These are phyloP conservation scores for Marchantia polymorpha DNA, from an alignment of 225 moss, liverwort and hornwort genomes.

Conservation along the genomic window DNA sequence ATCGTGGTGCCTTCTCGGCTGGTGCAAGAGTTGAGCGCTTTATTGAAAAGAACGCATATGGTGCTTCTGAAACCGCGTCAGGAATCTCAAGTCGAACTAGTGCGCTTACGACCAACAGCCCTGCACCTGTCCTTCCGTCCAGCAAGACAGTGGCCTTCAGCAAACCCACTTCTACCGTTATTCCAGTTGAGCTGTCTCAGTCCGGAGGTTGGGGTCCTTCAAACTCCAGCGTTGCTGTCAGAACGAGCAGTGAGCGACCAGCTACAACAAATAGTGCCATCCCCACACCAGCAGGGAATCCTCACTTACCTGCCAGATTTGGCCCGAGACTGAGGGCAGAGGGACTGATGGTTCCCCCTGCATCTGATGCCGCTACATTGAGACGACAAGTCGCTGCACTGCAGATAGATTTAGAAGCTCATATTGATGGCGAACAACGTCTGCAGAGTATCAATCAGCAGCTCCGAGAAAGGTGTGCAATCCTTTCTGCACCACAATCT, in stretches of 20 bases:
- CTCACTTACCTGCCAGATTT: conserved; percentile 47
- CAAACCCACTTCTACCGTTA: conserved; percentile 62
- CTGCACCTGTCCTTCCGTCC: conserved; percentile 23
- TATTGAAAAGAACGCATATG: conserved; percentile 28
- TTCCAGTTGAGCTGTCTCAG: conserved; percentile 47
- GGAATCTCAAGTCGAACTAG: conserved; percentile 69
- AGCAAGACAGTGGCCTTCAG: conserved; percentile 83
- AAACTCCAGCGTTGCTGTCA: conserved; percentile 27
- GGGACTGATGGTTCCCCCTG: conserved; percentile 91
- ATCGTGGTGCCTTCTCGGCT: conserved; percentile 31
- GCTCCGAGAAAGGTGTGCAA: conserved; percentile 74
- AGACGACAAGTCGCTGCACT: conserved; percentile 91
- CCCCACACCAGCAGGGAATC: conserved; percentile 47
- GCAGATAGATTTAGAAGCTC: conserved; percentile 91
- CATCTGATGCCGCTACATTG: conserved; percentile 91
- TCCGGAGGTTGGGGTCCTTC: conserved; percentile 25
- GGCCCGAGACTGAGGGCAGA: conserved; percentile 86
- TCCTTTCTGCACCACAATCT: conserved; percentile 4
- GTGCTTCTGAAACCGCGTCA: conserved; percentile 56
- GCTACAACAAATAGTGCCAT: conserved; percentile 29
- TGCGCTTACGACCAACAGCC: conserved; percentile 40
- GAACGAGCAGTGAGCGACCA: conserved; percentile 44
- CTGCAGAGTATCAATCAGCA: conserved; percentile 87
- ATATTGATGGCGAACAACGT: conserved; percentile 87
- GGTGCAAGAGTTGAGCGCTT: conserved; percentile 43